Evolutionary conservation across 2,329 filamentous ascomycete genomes (phyloP).

Genomic region (Ophiostoma novo-ulmi): DNA sequence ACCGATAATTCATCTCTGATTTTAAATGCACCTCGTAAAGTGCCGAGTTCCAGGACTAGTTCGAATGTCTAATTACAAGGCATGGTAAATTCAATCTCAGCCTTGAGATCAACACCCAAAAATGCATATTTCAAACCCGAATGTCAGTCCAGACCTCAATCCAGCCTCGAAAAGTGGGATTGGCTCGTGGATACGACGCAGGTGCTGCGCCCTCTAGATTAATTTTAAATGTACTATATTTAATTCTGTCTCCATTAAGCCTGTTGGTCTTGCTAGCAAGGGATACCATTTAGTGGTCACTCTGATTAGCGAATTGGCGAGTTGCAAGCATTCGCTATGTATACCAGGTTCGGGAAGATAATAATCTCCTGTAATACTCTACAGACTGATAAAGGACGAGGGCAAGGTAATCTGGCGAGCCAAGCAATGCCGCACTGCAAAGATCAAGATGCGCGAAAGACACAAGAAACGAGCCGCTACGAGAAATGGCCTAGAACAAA

Average conservation of each 20-base stretch:
- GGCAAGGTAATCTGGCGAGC: background rate
- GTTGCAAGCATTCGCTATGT: background rate
- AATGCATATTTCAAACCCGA: background rate
- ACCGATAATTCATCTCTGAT: too few species aligned
- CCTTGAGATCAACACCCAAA: background rate
- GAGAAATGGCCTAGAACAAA: background rate
- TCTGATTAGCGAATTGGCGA: background rate
- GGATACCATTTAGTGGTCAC: background rate
- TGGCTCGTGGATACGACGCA: background rate
- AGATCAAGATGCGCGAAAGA: background rate
- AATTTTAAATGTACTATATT: conserved; percentile 15
- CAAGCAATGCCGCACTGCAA: background rate
- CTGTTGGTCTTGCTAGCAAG: background rate
- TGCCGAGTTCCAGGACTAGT: background rate
- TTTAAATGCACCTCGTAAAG: background rate
- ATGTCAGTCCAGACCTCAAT: background rate
- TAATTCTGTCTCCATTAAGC: background rate
- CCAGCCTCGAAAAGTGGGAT: conserved; percentile 10
- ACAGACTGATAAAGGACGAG: background rate
- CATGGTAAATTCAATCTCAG: background rate
- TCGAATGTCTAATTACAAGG: background rate
- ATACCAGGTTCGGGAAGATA: background rate
- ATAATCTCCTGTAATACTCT: background rate
- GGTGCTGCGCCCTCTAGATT: conserved; percentile 15
- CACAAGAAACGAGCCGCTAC: background rate